A percentile compares a stretch with the other conserved stretches of the same genome.
phyloP scores from a whole-genome alignment of 768 basidiomycete genomes.

The Kwoniella sp. region DNA sequence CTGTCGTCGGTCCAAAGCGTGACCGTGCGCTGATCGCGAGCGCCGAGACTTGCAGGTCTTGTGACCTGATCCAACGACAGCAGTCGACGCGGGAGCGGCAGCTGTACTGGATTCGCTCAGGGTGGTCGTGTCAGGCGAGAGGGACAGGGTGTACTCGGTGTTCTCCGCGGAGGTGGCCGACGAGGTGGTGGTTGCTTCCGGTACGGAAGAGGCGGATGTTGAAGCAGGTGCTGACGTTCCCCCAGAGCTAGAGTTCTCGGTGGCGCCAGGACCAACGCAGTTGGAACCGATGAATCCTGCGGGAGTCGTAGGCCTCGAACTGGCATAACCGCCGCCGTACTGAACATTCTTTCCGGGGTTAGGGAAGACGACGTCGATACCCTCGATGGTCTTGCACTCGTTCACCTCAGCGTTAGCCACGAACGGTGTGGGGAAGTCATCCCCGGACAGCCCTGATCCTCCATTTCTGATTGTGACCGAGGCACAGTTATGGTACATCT shows the following conservation, averaged over 20 bases:
- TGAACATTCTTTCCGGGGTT: slow-evolving; percentile 39
- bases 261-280: slow-evolving; percentile 39
- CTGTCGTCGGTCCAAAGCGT: neutral
- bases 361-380: slow-evolving; percentile 44
- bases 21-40: neutral
- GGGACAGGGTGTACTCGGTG: slow-evolving; percentile 14
- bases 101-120: neutral
- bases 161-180: slow-evolving; percentile 1
- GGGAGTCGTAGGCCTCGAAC: slow-evolving; percentile 29
- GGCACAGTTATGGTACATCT: slow-evolving; percentile 48
- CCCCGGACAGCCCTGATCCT: slow-evolving; percentile 32
- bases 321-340: slow-evolving; percentile 42
- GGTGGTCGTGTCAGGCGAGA: neutral
- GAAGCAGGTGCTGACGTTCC: neutral
- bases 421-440: slow-evolving; percentile 43
- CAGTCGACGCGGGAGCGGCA: slow-evolving; percentile 3
- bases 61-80: neutral
- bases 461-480: slow-evolving; percentile 41
- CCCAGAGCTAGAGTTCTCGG: neutral
- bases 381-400: slow-evolving; percentile 44
- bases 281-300: slow-evolving; percentile 37
- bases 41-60: slow-evolving; percentile 9
- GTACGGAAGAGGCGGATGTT: slow-evolving; percentile 1
- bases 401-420: slow-evolving; percentile 46
- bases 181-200: neutral